These are phyloP conservation scores for Apiotrichum mycotoxinovorans DNA, from an alignment of 1,284 basidiomycete genomes.

Conservation along the genomic window DNA sequence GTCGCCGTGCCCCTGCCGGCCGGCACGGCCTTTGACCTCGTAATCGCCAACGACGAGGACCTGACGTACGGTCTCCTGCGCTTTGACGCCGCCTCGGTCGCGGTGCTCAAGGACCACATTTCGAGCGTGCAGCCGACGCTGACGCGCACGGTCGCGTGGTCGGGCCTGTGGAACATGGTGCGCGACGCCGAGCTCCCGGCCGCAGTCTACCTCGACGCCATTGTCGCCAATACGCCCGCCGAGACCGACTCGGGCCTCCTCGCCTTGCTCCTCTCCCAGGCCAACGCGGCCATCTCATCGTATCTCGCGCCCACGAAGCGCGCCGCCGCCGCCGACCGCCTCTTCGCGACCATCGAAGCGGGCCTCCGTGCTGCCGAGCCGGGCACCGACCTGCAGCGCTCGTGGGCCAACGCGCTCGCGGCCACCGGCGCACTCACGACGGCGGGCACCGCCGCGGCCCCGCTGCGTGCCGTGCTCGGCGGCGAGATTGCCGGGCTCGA, in stretches of 20 bases:
- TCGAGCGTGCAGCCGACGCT: slow-evolving; percentile 6
- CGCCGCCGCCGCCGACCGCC: neutral
- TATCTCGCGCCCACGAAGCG: slow-evolving; percentile 1
- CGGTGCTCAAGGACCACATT: slow-evolving; percentile 4
- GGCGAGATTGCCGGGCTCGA: slow-evolving; percentile 6
- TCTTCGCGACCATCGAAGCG: neutral
- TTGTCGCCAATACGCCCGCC: neutral
- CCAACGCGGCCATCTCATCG: neutral
- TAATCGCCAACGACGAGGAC: slow-evolving; percentile 15
- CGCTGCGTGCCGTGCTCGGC: slow-evolving; percentile 1
- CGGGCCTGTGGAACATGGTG: slow-evolving; percentile 11
- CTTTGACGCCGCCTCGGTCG: slow-evolving; percentile 10
- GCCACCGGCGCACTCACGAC: neutral
- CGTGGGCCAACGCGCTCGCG: slow-evolving; percentile 4
- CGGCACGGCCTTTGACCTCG: slow-evolving; percentile 5
- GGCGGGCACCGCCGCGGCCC: neutral
- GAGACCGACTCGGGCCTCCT: slow-evolving; percentile 10
- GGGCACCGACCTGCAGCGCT: slow-evolving; percentile 11
- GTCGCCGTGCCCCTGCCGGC: slow-evolving; percentile 7
- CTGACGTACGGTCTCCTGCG: slow-evolving; percentile 12
- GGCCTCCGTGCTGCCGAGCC: neutral
- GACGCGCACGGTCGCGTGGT: slow-evolving; percentile 13
- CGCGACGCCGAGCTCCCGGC: slow-evolving; percentile 11
- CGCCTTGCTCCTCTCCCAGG: neutral
- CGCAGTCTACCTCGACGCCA: slow-evolving; percentile 1